Evolutionary conservation across 2,329 filamentous ascomycete species (phyloP), one percentile per base, ranked within the genome.

Genomic region (Myotisia sp.): DNA sequence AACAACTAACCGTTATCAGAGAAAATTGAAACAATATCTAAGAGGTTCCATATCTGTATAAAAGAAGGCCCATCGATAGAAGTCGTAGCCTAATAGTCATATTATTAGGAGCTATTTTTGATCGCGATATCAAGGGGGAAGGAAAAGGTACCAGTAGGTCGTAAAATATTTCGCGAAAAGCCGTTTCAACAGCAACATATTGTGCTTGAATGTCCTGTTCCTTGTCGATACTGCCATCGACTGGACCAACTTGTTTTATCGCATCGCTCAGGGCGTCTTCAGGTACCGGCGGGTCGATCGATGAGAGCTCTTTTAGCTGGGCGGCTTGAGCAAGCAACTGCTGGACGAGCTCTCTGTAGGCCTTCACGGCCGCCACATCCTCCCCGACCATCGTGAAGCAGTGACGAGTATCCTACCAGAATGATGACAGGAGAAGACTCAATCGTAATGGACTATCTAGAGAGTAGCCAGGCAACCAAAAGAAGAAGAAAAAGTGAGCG

Each of bases 1-100:
- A 22, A 18, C 52, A 65, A 76, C 61, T 68, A 69, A 65, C 78
- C 79, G 52, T 77, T 73, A 51, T 93, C 87, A 40, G 84, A 86
- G 41, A 92, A 75, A 23, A 92, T 76, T 1, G 81, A 79, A n/a
- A 94, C 67, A 26, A 95, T 75, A 52, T 98, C 92, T 37, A 98
- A 71, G 4, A 98, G 66, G 51, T 94, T 90, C 87, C 87, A 98
- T 42, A 95, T 73, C 40, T 75, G 71, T 32, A 84, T 76, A 49
- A 94, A 93, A 1, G 71, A 67, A 26, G 82, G 74, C 17, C 81
- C 74, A 23, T 84, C 71, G 46, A 94, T 92, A 6, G 73, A 65
- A 8, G 72, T 84, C 24, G 71, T 73, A 27, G 80, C 76, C 80
- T 87, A 40, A 33, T 13, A 39, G 36, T 28, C 16, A 39, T 47